These are phyloP conservation scores for Mycena filopes DNA, from an alignment of 768 basidiomycete genomes.

Conservation along the genomic window DNA sequence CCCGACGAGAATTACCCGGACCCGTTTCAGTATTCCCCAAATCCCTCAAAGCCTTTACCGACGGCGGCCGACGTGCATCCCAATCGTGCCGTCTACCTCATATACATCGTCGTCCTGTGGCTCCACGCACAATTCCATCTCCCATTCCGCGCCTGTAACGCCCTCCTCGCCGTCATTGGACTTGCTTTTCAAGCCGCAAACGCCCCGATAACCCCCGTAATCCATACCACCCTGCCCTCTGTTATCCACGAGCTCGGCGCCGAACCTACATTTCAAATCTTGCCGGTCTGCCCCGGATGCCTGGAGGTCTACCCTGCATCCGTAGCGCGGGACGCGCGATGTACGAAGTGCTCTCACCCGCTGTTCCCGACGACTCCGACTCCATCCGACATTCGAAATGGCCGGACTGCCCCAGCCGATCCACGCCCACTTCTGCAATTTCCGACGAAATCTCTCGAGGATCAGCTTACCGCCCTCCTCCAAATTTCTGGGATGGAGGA, in stretches of 20 bases:
- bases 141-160: conserved; percentile 40
- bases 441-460: background rate
- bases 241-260: conserved; percentile 30
- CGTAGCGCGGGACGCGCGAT: conserved; percentile 5
- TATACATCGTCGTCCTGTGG: conserved; percentile 40
- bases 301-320: conserved; percentile 32
- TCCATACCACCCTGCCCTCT: conserved; percentile 35
- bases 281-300: conserved; percentile 39
- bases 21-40: background rate
- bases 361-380: background rate
- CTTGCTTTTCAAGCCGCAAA: conserved; percentile 28
- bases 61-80: conserved; percentile 27
- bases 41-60: background rate
- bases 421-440: background rate
- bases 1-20: conserved; percentile 19
- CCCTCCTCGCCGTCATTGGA: conserved; percentile 30
- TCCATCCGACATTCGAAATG: background rate
- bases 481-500: background rate
- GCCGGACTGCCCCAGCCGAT: no score
- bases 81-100: conserved; percentile 28
- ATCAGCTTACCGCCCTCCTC: background rate
- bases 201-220: conserved; percentile 18
- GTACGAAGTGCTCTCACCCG: background rate
- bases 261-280: conserved; percentile 29
- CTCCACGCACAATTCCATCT: conserved; percentile 42